Evolutionary conservation across 2,329 filamentous ascomycete genomes (phyloP), one percentile per base, ranked within the genome.

Genomic region (Penicillium palitans): DNA sequence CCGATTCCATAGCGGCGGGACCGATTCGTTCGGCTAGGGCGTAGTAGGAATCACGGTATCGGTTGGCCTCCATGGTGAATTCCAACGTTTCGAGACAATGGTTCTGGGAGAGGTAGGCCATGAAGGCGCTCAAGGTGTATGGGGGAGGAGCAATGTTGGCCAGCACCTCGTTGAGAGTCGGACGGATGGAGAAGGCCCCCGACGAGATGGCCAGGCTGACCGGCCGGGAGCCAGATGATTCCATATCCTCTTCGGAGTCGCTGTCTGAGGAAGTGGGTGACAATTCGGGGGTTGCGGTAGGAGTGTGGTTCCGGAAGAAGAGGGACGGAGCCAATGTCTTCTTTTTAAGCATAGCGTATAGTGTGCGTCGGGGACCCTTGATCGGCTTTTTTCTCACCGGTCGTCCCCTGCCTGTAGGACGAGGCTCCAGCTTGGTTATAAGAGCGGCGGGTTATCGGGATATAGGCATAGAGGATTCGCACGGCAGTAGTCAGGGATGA

Each of bases 31-130:
- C 84, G 58, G 85, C 78, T 69, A 85, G 80, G 57, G 84, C 80
- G 53, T 82, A 78, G 72, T 87, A 89, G 68, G 86, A 83, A 68
- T 87, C 85, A 52, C 86, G 84, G 73, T 98, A 99, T 60, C 91
- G 85, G 58, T 92, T 90, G 24, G 93, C 90, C 73, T 97, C 95
- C 82, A 97, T 89, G 41, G 93, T 96, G 75, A 99, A 99, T 72
- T 98, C 95, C 40, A 99, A 81, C 1, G 93, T 97, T 76, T 99
- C 95, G 64, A 98, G 81, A 72, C 95, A 99, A 76, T 98, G 93
- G 70, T 98, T 98, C 71, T 96, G 93, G 1, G 93, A 97, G 4
- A 98, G 83, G 70, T 96, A 98, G 56, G 93, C 93, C 86, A 95
- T 98, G 76, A 98, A 98, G 33, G 93, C 93, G 60, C 87, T 88